Percentiles rank a stretch among this genome's conserved stretches.
These are phyloP conservation scores for Mycena vulgaris DNA, from an alignment of 768 basidiomycete genomes.

Conservation along the genomic window DNA sequence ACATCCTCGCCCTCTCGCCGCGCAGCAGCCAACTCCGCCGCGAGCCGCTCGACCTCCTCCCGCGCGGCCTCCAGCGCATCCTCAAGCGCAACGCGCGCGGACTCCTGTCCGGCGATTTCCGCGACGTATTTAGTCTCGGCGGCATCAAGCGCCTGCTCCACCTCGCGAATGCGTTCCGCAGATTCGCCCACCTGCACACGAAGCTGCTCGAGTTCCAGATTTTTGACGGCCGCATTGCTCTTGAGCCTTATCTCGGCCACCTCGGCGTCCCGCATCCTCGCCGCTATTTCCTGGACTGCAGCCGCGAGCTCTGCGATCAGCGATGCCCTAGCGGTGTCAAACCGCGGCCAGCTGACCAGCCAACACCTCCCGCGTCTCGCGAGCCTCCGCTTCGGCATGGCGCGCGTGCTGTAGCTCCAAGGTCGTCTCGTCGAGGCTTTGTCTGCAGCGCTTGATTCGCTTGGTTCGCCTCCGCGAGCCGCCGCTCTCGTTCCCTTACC, in stretches of 20 bases:
- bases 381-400: slow-evolving; percentile 21
- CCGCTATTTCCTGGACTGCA: slow-evolving; percentile 27
- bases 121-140: slow-evolving; percentile 22
- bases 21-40: not conserved
- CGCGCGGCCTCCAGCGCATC: slow-evolving; percentile 9
- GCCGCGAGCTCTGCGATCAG: slow-evolving; percentile 32
- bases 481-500: slow-evolving; percentile 33
- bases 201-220: slow-evolving; percentile 29
- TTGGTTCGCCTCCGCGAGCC: slow-evolving; percentile 28
- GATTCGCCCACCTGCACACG: slow-evolving; percentile 22
- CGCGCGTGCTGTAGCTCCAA: slow-evolving; percentile 30
- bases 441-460: slow-evolving; percentile 4
- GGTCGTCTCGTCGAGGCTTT: slow-evolving; percentile 27
- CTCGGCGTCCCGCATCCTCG: slow-evolving; percentile 20
- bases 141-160: slow-evolving; percentile 35
- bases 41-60: slow-evolving; percentile 17
- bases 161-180: slow-evolving; percentile 13
- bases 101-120: slow-evolving; percentile 33
- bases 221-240: slow-evolving; percentile 15
- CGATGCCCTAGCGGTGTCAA: slow-evolving; percentile 29
- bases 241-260: not conserved
- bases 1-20: slow-evolving; percentile 21
- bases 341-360: slow-evolving; percentile 27
- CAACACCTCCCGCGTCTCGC: slow-evolving; percentile 19
- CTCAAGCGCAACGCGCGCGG: not conserved